A percentile compares a stretch with the other conserved stretches of the same genome.
Conservation (phyloP, 2,329 filamentous ascomycete species). For the Nemania bipapillata region DNA sequence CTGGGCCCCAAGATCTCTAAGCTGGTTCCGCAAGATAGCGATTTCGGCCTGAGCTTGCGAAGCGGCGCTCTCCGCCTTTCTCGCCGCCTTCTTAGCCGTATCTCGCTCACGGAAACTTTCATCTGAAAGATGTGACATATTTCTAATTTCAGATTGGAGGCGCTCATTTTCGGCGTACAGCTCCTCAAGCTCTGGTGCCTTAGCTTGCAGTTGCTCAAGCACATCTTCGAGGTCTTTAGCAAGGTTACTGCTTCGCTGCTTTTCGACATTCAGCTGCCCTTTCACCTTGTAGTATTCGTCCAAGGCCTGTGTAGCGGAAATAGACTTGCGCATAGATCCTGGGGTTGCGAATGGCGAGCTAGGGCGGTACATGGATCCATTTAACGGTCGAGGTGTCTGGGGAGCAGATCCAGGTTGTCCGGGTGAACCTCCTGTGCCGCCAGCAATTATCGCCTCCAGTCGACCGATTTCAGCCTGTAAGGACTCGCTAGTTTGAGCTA, state of each 20-base stretch:
- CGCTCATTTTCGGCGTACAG: slow-evolving; percentile 82
- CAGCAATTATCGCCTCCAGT: slow-evolving; percentile 62
- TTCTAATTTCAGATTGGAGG: slow-evolving; percentile 80
- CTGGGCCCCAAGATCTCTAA: slow-evolving; percentile 89
- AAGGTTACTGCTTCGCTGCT: slow-evolving; percentile 78
- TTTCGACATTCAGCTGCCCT: slow-evolving; percentile 77
- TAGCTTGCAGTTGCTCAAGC: slow-evolving; percentile 83
- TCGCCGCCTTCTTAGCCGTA: slow-evolving; percentile 76
- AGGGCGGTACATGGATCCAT: slow-evolving; percentile 66
- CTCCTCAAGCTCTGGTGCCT: slow-evolving; percentile 88
- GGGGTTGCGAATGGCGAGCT: slow-evolving; percentile 72
- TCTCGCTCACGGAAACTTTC: slow-evolving; percentile 85
- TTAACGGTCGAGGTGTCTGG: slow-evolving; percentile 67
- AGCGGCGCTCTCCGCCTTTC: slow-evolving; percentile 81
- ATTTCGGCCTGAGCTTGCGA: slow-evolving; percentile 72
- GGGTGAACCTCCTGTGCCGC: slow-evolving; percentile 54
- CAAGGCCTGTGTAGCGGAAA: slow-evolving; percentile 71
- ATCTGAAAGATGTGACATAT: slow-evolving; percentile 86
- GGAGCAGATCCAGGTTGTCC: slow-evolving; percentile 61
- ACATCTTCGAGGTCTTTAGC: slow-evolving; percentile 84
- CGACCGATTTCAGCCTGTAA: slow-evolving; percentile 66
- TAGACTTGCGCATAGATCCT: slow-evolving; percentile 67
- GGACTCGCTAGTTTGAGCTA: slow-evolving; percentile 62
- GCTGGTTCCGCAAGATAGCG: slow-evolving; percentile 82
- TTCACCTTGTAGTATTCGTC: slow-evolving; percentile 75